These are phyloP conservation scores for Mycosphaerella arachidis DNA, from an alignment of 2,329 filamentous ascomycete species.

Conservation along the genomic window DNA sequence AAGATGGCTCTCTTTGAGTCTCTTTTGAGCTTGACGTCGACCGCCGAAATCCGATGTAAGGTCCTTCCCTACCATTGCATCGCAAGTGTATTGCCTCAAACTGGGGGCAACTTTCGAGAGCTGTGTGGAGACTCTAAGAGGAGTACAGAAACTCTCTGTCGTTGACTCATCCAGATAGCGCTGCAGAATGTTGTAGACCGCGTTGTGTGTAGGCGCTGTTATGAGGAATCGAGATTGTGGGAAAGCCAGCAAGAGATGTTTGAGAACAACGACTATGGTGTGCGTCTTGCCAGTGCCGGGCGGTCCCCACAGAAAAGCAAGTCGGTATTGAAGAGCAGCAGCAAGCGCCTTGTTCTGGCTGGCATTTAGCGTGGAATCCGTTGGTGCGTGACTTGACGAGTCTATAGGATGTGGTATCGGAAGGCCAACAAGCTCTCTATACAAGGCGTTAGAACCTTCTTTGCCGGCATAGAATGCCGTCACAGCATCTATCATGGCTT, in stretches of 20 bases:
- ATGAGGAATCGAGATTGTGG: slow-evolving; percentile 1
- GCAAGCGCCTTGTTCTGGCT: no score
- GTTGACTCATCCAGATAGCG: background rate
- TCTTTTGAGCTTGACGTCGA: slow-evolving; percentile 1
- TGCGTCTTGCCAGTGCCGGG: slow-evolving; percentile 60
- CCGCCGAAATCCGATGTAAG: background rate
- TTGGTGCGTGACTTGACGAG: no score
- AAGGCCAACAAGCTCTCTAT: no score
- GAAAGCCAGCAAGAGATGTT: slow-evolving; percentile 46
- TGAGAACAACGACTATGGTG: slow-evolving; percentile 60
- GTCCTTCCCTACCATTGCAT: slow-evolving; percentile 2
- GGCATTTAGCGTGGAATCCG: no score
- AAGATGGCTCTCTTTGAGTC: slow-evolving; percentile 2
- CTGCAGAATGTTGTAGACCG: slow-evolving; percentile 5
- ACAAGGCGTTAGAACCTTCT: no score
- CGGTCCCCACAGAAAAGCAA: no score
- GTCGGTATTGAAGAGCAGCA: no score
- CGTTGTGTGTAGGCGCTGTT: slow-evolving; percentile 8
- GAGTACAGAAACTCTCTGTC: background rate
- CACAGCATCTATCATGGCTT: no score
- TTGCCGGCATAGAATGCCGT: no score
- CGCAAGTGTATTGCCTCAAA: slow-evolving; percentile 1
- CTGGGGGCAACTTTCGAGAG: slow-evolving; percentile 1
- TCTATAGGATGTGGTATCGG: no score
- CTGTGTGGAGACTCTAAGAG: slow-evolving; percentile 4